Conservation (phyloP, 805 yeast genomes). For the Yamadazyma olivae region DNA sequence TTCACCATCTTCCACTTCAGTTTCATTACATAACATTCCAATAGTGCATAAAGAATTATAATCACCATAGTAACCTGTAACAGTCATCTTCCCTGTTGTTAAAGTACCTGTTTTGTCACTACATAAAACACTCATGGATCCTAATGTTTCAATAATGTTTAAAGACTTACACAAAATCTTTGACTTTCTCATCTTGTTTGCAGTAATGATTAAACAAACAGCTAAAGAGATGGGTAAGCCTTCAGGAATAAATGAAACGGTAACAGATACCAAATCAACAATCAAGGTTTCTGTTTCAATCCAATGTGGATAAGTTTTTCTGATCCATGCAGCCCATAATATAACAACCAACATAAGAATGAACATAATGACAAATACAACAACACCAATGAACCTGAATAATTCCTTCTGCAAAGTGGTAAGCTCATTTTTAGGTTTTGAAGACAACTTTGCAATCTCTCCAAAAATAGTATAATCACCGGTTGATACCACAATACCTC, state of each 20-base stretch:
- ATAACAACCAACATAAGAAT: constrained; percentile 29
- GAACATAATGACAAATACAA: constrained; percentile 20
- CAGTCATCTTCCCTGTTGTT: constrained; percentile 49
- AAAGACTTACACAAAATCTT: constrained; percentile 46
- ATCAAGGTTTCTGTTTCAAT: constrained; percentile 39
- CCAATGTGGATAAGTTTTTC: constrained; percentile 37
- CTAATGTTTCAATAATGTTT: constrained; percentile 54
- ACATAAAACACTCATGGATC: constrained; percentile 48
- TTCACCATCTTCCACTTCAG: constrained; percentile 16
- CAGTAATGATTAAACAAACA: constrained; percentile 47
- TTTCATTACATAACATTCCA: constrained; percentile 34
- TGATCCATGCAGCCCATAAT: constrained; percentile 45
- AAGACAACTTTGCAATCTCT: constrained; percentile 40
- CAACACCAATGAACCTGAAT: constrained; percentile 29
- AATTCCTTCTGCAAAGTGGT: constrained; percentile 44
- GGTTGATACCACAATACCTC: constrained; percentile 41
- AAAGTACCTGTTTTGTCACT: constrained; percentile 46
- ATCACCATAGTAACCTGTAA: constrained; percentile 18
- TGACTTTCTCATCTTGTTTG: constrained; percentile 41
- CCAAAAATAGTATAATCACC: constrained; percentile 48
- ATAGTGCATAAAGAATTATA: constrained; percentile 13
- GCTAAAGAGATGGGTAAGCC: constrained; percentile 52
- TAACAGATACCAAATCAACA: constrained; percentile 42
- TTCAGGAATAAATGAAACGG: constrained; percentile 51
- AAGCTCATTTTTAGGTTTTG: constrained; percentile 35